These are phyloP conservation scores for Blastomyces parvus DNA, from an alignment of 2,329 filamentous ascomycete species.

Conservation along the genomic window DNA sequence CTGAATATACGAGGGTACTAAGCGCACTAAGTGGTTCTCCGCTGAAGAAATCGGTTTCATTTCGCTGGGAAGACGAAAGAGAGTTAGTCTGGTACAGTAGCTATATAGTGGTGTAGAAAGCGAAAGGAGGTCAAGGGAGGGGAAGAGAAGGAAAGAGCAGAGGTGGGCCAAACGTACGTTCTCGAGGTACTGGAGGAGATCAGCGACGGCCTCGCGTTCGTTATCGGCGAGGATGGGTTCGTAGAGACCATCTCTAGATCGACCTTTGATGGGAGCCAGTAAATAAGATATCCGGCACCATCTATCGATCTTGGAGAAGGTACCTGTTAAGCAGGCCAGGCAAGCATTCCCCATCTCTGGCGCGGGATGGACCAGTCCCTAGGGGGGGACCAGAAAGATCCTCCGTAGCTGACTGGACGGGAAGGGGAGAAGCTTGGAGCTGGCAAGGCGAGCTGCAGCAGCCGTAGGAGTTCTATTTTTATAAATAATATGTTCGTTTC, in stretches of 20 bases:
- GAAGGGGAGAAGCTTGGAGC: not conserved
- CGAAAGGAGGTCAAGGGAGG: slow-evolving; percentile 19
- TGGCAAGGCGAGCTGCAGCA: not conserved
- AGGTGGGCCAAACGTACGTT: slow-evolving; percentile 54
- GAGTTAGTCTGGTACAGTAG: slow-evolving; percentile 16
- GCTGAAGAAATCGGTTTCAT: slow-evolving; percentile 96
- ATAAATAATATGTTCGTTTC: not conserved
- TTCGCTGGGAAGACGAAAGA: slow-evolving; percentile 52
- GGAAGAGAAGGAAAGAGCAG: slow-evolving; percentile 9
- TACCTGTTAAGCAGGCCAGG: slow-evolving; percentile 33
- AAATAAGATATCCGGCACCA: slow-evolving; percentile 38
- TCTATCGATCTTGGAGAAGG: slow-evolving; percentile 26
- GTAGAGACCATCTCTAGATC: slow-evolving; percentile 70
- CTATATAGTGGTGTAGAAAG: slow-evolving; percentile 8
- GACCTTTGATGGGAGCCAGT: slow-evolving; percentile 46
- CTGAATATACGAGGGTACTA: slow-evolving; percentile 93
- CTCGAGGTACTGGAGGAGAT: slow-evolving; percentile 89
- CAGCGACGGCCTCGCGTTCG: slow-evolving; percentile 92
- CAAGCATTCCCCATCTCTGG: slow-evolving; percentile 26
- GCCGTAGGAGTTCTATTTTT: not conserved
- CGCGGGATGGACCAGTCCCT: slow-evolving; percentile 1
- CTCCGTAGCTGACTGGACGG: slow-evolving; percentile 3
- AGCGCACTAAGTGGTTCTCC: slow-evolving; percentile 88
- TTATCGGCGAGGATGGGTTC: slow-evolving; percentile 86
- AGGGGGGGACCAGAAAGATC: slow-evolving; percentile 3